These are phyloP conservation scores for Earliella scabrosa DNA, from an alignment of 1,284 basidiomycete species.

Conservation along the genomic window DNA sequence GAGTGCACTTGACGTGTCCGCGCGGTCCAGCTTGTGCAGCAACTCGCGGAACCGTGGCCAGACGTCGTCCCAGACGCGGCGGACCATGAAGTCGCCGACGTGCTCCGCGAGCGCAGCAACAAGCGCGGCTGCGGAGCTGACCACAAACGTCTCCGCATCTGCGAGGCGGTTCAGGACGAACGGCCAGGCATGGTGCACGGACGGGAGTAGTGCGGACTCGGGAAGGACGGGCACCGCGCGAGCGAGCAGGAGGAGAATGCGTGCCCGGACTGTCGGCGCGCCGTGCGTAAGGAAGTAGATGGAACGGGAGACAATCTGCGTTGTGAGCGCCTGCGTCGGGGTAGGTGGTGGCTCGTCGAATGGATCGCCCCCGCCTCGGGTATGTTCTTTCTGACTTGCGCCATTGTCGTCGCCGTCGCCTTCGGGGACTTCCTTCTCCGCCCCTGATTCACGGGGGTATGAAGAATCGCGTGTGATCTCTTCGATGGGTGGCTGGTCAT, in stretches of 20 bases:
- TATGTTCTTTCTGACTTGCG: slow-evolving; percentile 29
- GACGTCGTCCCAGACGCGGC: slow-evolving; percentile 84
- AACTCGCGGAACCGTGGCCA: slow-evolving; percentile 82
- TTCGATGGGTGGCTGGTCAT: slow-evolving; percentile 31
- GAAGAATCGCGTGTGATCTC: slow-evolving; percentile 23
- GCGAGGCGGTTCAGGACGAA: slow-evolving; percentile 82
- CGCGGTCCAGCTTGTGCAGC: slow-evolving; percentile 58
- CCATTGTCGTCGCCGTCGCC: slow-evolving; percentile 25
- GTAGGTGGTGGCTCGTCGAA: slow-evolving; percentile 54
- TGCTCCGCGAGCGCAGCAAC: slow-evolving; percentile 70
- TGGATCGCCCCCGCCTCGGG: slow-evolving; percentile 29
- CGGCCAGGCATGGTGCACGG: slow-evolving; percentile 88
- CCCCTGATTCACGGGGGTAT: slow-evolving; percentile 59
- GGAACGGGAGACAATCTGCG: slow-evolving; percentile 83
- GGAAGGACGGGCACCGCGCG: slow-evolving; percentile 78
- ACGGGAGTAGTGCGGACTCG: slow-evolving; percentile 76
- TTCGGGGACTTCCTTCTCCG: too few species aligned
- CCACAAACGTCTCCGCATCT: slow-evolving; percentile 78
- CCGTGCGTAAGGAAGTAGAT: slow-evolving; percentile 90
- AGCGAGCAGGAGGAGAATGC: slow-evolving; percentile 76
- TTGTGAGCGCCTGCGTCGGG: slow-evolving; percentile 74
- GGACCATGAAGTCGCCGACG: slow-evolving; percentile 83
- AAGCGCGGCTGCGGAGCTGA: slow-evolving; percentile 72
- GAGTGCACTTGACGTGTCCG: slow-evolving; percentile 68
- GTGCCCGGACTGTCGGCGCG: slow-evolving; percentile 81